Base-by-base conservation (phyloP, 148 eudicot species). In the Silene latifolia region DNA sequence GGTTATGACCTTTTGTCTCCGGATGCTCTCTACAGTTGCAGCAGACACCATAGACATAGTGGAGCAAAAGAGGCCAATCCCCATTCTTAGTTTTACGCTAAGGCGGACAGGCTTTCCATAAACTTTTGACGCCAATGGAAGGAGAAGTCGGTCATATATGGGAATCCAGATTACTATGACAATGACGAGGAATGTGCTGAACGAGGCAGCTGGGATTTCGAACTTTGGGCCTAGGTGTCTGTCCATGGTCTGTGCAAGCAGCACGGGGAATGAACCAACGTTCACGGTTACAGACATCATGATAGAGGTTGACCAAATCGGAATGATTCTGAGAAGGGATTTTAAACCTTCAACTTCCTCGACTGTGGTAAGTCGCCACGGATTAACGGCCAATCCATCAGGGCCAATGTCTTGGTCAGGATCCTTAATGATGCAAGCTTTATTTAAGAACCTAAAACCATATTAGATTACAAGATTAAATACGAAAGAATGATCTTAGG, bases 291-390 rank as follows among this genome's bases (percentile, higher is more conserved):
- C 72, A 0, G 96, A 80, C 77, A 85, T 72, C 86, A 93, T 86
- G 72, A 93, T 85, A 15, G 85, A 83, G 3, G 96, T 61, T 4
- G 96, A 90, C 98, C 98, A 93, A 53, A 89, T 72, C 13, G 98
- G 98, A 14, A 87, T 53, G 13, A 93, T 86, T 81, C 82, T 86
- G 12, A 93, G 80, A 11, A 93, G 83, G 18, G 87, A 81, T 80
- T 93, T 93, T 5, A 93, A 83, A 74, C 88, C 91, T 74, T 90
- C 98, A 0, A 89, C 91, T 86, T 90, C 89, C 29, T 89, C 89
- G 1, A 90, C 86, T 5, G 89, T 80, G 85, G 91, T 85, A 32
- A 90, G 86, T 17, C 74, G 80, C 93, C 94, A 90, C 6, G 78
- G 86, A 42, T 85, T 81, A 32, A 73, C 69, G 18, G 91, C 82